Percentiles rank a stretch among this genome's conserved stretches.
phyloP scores from a whole-genome alignment of 2,329 filamentous ascomycete genomes.

The Fusarium graminum region DNA sequence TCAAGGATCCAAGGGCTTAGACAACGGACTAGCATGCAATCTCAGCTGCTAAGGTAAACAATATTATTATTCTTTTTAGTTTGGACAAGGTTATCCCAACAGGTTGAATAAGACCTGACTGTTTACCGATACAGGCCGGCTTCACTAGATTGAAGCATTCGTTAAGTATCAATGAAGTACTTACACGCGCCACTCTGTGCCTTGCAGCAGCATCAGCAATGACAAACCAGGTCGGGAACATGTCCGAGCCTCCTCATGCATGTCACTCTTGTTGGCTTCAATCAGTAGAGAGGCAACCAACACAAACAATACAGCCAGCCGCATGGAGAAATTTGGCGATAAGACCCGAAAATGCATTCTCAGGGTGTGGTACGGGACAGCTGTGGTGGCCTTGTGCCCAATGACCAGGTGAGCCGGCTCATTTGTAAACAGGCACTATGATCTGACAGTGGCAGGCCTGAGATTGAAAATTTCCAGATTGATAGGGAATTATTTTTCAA shows the following conservation, averaged over 20 bases:
- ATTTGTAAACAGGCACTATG: slow-evolving; percentile 41
- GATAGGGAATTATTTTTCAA: slow-evolving; percentile 30
- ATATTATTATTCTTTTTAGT: slow-evolving; percentile 24
- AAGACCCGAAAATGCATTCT: slow-evolving; percentile 19
- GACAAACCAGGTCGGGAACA: slow-evolving; percentile 17
- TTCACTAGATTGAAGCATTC: slow-evolving; percentile 16
- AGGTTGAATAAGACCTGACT: slow-evolving; percentile 3
- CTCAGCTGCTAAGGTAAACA: slow-evolving; percentile 20
- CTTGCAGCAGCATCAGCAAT: slow-evolving; percentile 38
- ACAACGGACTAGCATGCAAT: slow-evolving; percentile 21
- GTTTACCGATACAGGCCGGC: slow-evolving; percentile 23
- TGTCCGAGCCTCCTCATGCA: slow-evolving; percentile 34
- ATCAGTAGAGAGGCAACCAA: slow-evolving; percentile 37
- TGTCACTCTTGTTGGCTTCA: slow-evolving; percentile 32
- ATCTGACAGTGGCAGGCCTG: slow-evolving; percentile 42
- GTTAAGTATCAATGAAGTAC: not conserved
- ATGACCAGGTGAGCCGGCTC: slow-evolving; percentile 32
- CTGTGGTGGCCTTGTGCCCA: slow-evolving; percentile 33
- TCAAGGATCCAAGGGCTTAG: slow-evolving; percentile 23
- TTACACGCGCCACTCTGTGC: slow-evolving; percentile 25
- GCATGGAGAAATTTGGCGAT: slow-evolving; percentile 34
- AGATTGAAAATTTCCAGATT: slow-evolving; percentile 27
- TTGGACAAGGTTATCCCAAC: slow-evolving; percentile 12
- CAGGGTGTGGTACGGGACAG: slow-evolving; percentile 13
- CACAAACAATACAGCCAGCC: slow-evolving; percentile 31